Base-by-base conservation (phyloP, 192 early-diverging fungal genomes). In the Coemansia erecta region DNA sequence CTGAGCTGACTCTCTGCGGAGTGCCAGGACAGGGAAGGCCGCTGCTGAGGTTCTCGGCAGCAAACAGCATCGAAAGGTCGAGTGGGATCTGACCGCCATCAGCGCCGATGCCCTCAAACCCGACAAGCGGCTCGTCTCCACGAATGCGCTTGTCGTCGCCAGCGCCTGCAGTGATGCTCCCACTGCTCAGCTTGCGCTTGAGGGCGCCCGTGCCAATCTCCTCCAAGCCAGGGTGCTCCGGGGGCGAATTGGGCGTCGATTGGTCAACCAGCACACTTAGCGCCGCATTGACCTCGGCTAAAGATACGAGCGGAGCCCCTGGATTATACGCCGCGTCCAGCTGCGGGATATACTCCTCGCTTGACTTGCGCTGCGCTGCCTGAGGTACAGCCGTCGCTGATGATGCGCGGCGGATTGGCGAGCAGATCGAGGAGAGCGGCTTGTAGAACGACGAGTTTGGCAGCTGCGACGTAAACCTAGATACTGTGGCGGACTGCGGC, bases 401-500 rank as follows among this genome's bases (percentile, higher is more conserved):
- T 8, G 68, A 33, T 2, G 61, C 14, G 40, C 61, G 61, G 8
- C 58, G 40, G 4, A 53, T 37, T 0, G 74, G 64, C 21, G 69
- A 57, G 28, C 61, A 64, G 35, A 77, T 77, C 19, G 74, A 77
- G 15, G 76, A 64, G 13, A 79, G 63, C 13, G 76, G 76, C 52
- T 79, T 79, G 63, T 66, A 79, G 60, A 79, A 73, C 42, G 76
- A 68, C 53, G 76, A 79, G 60, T 79, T 79, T 14, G 70, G 71
- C 44, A 79, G 49, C 50, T 79, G 76, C 26, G 66, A 67, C 17
- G 60, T 64, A 45, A 77, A 64, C 45, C 37, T 54, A 8, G 52
- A 5, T 2, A n/a, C 23, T 13, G 24, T 4, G 17, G 58, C 35
- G 15, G 58, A 60, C 47, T 40, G 18, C 13, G 47, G 21, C 54